Evolutionary conservation across 2,329 filamentous ascomycete species (phyloP).

Genomic region (Monilinia aucupariae): DNA sequence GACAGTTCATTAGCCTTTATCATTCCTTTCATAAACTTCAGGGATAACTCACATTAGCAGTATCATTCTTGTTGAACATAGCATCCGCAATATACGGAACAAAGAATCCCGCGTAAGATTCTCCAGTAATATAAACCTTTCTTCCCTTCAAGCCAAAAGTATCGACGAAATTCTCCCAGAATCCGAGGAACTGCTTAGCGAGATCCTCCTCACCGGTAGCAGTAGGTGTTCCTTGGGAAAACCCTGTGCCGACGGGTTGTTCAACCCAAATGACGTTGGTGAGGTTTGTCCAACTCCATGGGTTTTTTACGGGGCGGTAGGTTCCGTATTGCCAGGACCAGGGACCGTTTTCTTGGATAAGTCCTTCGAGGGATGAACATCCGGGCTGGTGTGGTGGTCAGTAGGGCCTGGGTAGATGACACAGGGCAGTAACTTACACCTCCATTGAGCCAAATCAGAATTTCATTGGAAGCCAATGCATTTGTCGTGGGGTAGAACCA

Average conservation of each 20-base stretch:
- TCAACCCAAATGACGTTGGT: constrained; percentile 34
- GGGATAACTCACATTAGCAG: constrained; percentile 21
- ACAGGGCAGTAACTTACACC: constrained; percentile 35
- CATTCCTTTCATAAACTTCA: neutral
- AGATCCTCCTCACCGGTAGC: constrained; percentile 63
- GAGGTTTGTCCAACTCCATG: constrained; percentile 31
- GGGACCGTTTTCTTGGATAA: constrained; percentile 73
- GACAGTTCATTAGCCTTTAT: constrained; percentile 35
- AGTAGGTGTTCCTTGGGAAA: constrained; percentile 43
- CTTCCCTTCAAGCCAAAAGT: constrained; percentile 62
- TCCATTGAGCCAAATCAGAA: constrained; percentile 51
- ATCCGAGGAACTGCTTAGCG: constrained; percentile 67
- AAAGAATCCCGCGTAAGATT: constrained; percentile 64
- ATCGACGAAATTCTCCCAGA: constrained; percentile 72
- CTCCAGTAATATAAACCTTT: constrained; percentile 69
- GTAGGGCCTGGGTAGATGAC: neutral
- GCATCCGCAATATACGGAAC: constrained; percentile 68
- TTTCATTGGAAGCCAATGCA: constrained; percentile 47
- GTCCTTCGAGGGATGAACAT: constrained; percentile 58
- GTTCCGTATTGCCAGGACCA: constrained; percentile 69
- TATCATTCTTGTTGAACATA: constrained; percentile 59
- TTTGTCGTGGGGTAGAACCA: constrained; percentile 61
- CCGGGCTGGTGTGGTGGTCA: constrained; percentile 31
- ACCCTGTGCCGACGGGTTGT: constrained; percentile 33
- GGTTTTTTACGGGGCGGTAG: constrained; percentile 37